phyloP scores from a whole-genome alignment of 2,329 filamentous ascomycete species.

The Colletotrichum musicola region DNA sequence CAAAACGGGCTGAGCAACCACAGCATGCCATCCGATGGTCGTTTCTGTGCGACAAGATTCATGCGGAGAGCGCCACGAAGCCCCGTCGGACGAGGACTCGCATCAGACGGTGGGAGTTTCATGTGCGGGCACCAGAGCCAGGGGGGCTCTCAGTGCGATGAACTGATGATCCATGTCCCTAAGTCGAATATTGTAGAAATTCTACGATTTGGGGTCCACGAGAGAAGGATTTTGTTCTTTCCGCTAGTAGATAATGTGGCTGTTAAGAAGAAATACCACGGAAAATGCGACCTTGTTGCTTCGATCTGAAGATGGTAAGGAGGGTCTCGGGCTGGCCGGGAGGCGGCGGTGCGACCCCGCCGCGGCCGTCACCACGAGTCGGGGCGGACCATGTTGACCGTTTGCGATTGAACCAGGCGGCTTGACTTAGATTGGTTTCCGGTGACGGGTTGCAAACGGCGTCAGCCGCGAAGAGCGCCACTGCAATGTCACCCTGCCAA shows the following conservation, averaged over 20 bases:
- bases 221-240: neutral
- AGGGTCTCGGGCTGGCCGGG: conserved; percentile 29
- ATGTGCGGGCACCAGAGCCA: conserved; percentile 21
- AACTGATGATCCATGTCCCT: too few species aligned
- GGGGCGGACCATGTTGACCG: conserved; percentile 11
- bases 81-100: conserved; percentile 33
- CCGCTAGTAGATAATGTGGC: neutral
- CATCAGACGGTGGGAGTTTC: conserved; percentile 38
- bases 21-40: conserved; percentile 32
- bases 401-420: conserved; percentile 22
- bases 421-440: conserved; percentile 6
- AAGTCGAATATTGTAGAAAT: conserved; percentile 13
- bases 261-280: too few species aligned
- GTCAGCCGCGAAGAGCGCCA: conserved; percentile 2
- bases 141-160: neutral
- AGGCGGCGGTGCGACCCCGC: conserved; percentile 6
- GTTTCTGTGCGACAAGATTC: conserved; percentile 36
- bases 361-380: conserved; percentile 1
- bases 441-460: conserved; percentile 10
- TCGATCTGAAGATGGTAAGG: neutral
- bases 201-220: neutral
- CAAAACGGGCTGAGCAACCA: conserved; percentile 11
- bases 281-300: too few species aligned
- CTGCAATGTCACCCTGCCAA: neutral
- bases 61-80: conserved; percentile 31